Evolutionary conservation across 495 filamentous ascomycete genomes (phyloP), one percentile per base, ranked within the genome.

Genomic region (Hypoxylon trugodes): DNA sequence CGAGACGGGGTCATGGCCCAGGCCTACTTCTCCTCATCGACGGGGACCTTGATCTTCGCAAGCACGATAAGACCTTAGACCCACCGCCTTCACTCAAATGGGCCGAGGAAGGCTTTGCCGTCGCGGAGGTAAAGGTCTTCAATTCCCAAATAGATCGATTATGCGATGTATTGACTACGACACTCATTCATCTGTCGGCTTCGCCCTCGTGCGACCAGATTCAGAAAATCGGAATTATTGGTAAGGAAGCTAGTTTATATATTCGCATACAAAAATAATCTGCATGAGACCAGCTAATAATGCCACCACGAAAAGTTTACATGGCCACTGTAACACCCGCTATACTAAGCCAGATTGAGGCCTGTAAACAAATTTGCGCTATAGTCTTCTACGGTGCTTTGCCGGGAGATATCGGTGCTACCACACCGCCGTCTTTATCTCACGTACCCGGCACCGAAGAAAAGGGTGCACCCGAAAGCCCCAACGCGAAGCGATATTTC

Each of bases 61-160:
- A 49, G 6, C 57, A 61, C 25, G 35, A 67, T 6, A 61, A 70
- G 46, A 72, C 68, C n/a, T 64, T 79, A 13, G 77, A 77, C 19
- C 82, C 82, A 1, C 74, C 76, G 15, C 83, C 81, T 1, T 54
- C 78, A 16, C 63, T 77, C 48, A 87, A 86, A 74, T 87, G 84
- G 82, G 84, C 84, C 3, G 84, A 87, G 66, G 84, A 86, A 70
- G 79, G 84, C 4, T 86, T 80, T 50, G 76, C 81, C 1, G 81
- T 84, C 2, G 80, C 71, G 0, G 77, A 82, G 60, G 59, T 84
- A 0, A 58, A 45, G 6, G 26, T 47, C 2, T 32, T 32, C 0
- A 49, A 47, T 15, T 37, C 63, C 40, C 16, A 45, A 9, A 4
- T 38, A 35, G 61, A 55, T 3, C 33, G 41, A 8, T 35, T 57